phyloP scores from a whole-genome alignment of 352 stramenopile genomes.

The Phytophthora macrochlamydospora region DNA sequence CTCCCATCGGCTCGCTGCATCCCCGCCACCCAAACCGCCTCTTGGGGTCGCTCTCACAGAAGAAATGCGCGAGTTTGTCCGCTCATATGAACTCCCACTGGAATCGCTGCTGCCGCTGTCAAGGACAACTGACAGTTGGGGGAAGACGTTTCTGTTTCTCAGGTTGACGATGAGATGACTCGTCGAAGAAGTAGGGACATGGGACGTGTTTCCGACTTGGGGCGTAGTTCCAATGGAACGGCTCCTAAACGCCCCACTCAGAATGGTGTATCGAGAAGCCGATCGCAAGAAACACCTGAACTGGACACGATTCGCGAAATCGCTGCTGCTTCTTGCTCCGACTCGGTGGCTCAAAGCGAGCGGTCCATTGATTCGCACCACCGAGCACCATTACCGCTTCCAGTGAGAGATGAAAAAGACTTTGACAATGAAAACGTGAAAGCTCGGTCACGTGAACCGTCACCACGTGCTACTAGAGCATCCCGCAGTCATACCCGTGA shows the following conservation, averaged over 20 bases:
- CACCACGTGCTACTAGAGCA: not conserved
- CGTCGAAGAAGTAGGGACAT: slow-evolving; percentile 14
- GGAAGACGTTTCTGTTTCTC: slow-evolving; percentile 45
- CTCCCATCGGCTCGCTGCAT: slow-evolving; percentile 22
- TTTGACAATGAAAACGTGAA: not conserved
- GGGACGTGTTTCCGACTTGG: slow-evolving; percentile 14
- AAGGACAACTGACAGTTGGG: slow-evolving; percentile 66
- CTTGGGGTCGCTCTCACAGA: slow-evolving; percentile 24
- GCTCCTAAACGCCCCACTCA: slow-evolving; percentile 9
- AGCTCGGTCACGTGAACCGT: not conserved
- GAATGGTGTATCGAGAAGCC: slow-evolving; percentile 25
- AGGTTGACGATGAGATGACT: slow-evolving; percentile 34
- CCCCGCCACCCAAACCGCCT: slow-evolving; percentile 10
- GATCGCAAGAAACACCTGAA: slow-evolving; percentile 36
- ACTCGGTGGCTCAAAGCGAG: slow-evolving; percentile 19
- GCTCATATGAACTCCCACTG: slow-evolving; percentile 50
- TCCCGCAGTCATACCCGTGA: slow-evolving; percentile 5
- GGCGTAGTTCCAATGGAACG: slow-evolving; percentile 20
- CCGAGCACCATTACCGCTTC: not conserved
- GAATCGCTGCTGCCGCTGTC: slow-evolving; percentile 62
- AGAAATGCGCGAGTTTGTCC: slow-evolving; percentile 50
- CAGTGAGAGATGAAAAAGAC: slow-evolving; percentile 2
- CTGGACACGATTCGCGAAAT: slow-evolving; percentile 47
- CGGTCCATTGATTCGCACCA: slow-evolving; percentile 4
- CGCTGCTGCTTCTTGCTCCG: slow-evolving; percentile 17